phyloP scores from a whole-genome alignment of 2,329 filamentous ascomycete genomes.

The Fusarium fracticaudum region DNA sequence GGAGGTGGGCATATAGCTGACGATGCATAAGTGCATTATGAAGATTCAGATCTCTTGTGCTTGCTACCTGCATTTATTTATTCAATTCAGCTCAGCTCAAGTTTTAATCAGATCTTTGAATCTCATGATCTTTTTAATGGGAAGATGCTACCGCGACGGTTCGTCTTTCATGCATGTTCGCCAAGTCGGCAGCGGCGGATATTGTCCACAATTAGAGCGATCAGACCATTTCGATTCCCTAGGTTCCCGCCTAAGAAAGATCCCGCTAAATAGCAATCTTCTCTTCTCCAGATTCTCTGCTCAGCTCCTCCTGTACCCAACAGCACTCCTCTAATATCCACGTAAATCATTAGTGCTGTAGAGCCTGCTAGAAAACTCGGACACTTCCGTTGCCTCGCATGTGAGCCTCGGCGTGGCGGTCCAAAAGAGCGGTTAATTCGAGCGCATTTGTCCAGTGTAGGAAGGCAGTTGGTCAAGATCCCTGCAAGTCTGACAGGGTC shows the following conservation, averaged over 20 bases:
- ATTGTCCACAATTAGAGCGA: background rate
- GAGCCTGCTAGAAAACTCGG: background rate
- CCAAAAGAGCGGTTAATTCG: slow-evolving; percentile 11
- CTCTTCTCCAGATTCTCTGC: background rate
- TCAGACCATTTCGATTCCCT: slow-evolving; percentile 12
- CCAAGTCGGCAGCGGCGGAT: slow-evolving; percentile 35
- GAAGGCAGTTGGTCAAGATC: slow-evolving; percentile 32
- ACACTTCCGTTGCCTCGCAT: slow-evolving; percentile 13
- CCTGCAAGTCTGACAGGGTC: slow-evolving; percentile 13
- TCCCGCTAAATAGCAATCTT: background rate
- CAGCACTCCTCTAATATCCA: background rate
- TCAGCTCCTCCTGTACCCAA: background rate
- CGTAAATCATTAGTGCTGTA: background rate
- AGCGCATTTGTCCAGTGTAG: slow-evolving; percentile 27
- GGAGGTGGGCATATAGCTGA: background rate
- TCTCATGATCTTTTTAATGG: background rate
- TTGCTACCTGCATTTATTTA: background rate
- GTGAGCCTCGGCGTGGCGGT: slow-evolving; percentile 41
- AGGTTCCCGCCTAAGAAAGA: background rate
- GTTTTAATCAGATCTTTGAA: background rate
- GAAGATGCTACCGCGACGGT: background rate
- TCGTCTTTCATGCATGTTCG: background rate
- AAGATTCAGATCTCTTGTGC: background rate
- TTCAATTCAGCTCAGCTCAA: background rate
- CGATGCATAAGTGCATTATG: background rate